A percentile compares a stretch with the other conserved stretches of the same genome.
Evolutionary conservation across 331 rosid genomes (phyloP).

Genomic region (Quercus tomentella): DNA sequence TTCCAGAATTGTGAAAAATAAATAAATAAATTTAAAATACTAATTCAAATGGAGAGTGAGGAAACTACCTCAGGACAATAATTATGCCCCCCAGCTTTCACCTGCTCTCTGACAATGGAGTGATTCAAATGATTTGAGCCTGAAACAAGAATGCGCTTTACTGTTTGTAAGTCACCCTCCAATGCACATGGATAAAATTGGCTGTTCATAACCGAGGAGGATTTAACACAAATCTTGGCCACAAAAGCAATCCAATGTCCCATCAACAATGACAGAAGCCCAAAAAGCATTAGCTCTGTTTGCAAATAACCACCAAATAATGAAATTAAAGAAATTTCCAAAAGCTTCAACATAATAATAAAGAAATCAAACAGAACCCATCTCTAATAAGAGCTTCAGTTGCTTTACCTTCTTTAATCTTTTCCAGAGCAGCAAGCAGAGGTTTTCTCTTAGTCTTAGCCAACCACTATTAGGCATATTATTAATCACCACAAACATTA

Average conservation of each 20-base stretch:
- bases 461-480: slow-evolving; percentile 51
- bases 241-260: slow-evolving; percentile 80
- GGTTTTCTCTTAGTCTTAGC: slow-evolving; percentile 72
- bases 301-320: slow-evolving; percentile 8
- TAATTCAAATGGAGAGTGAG: neutral
- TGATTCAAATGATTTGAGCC: slow-evolving; percentile 27
- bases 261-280: slow-evolving; percentile 84
- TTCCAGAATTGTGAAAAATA: too few relatives aligned
- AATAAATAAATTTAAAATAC: neutral
- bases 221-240: slow-evolving; percentile 81
- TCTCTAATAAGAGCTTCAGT: neutral
- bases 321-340: neutral
- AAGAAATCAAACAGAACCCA: slow-evolving; percentile 1
- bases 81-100: slow-evolving; percentile 24
- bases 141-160: slow-evolving; percentile 18
- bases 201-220: slow-evolving; percentile 58
- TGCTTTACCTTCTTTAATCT: slow-evolving; percentile 70
- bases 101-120: slow-evolving; percentile 38
- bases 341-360: neutral
- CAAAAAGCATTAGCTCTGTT: slow-evolving; percentile 89
- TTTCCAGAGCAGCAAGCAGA: slow-evolving; percentile 71
- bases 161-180: slow-evolving; percentile 13
- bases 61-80: slow-evolving; percentile 66
- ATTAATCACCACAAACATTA: too few relatives aligned
- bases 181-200: slow-evolving; percentile 69